Evolutionary conservation across 2,329 filamentous ascomycete species (phyloP).

Genomic region (Arthroderma sp.): DNA sequence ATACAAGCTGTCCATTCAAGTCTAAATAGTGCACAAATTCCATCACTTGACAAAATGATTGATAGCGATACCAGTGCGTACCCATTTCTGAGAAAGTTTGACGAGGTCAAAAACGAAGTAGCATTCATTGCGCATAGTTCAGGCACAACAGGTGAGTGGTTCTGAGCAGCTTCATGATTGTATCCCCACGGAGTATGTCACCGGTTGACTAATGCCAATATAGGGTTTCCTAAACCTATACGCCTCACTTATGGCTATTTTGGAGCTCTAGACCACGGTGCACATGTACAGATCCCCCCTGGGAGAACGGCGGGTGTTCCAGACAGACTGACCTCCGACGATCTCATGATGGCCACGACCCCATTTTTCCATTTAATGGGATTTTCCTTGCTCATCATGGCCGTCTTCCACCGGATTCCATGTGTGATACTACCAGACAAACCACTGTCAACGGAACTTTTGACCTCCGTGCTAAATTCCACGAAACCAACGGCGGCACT

Average conservation of each 20-base stretch:
- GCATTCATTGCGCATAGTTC: background rate
- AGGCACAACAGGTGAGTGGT: background rate
- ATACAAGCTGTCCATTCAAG: background rate
- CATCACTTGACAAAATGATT: background rate
- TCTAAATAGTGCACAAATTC: background rate
- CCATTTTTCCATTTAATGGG: slow-evolving; percentile 24
- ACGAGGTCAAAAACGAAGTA: background rate
- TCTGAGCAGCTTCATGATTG: background rate
- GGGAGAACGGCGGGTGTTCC: slow-evolving; percentile 12
- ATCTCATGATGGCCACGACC: slow-evolving; percentile 15
- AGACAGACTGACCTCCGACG: slow-evolving; percentile 10
- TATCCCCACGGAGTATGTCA: background rate
- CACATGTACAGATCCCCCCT: slow-evolving; percentile 12
- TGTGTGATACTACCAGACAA: slow-evolving; percentile 19
- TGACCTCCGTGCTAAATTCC: slow-evolving; percentile 16
- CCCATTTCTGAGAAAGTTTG: background rate
- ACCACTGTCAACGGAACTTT: slow-evolving; percentile 17
- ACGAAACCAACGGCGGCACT: slow-evolving; percentile 16
- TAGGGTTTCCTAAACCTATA: slow-evolving; percentile 20
- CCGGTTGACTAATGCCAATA: background rate
- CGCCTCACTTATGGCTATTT: slow-evolving; percentile 18
- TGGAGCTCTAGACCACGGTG: slow-evolving; percentile 15
- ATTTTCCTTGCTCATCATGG: slow-evolving; percentile 12
- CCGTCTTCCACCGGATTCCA: slow-evolving; percentile 16
- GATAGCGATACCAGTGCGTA: background rate